Percentiles rank a stretch among this genome's conserved stretches.
Evolutionary conservation across 306 rosid species (phyloP).

Genomic region (Lotus japonicus): DNA sequence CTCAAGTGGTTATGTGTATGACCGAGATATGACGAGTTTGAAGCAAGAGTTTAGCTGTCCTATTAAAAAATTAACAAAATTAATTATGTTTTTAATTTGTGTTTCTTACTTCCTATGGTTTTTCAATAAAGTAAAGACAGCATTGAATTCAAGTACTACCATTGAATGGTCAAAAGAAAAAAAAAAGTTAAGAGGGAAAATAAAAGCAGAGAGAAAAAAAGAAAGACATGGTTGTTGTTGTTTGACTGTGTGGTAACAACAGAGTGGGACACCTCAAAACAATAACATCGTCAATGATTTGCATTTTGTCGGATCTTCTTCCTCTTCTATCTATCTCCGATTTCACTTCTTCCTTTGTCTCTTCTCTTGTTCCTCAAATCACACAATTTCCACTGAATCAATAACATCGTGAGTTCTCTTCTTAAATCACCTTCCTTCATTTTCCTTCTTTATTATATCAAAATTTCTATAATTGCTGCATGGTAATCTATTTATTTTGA

Average conservation of each 20-base stretch:
- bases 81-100: too few species aligned
- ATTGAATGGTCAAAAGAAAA: slow-evolving; percentile 65
- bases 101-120: too few species aligned
- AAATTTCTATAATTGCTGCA: background rate
- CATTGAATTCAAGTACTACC: background rate
- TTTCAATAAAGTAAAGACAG: background rate
- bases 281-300: slow-evolving; percentile 9
- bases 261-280: slow-evolving; percentile 23
- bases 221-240: slow-evolving; percentile 2
- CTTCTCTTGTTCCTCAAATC: slow-evolving; percentile 4
- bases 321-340: background rate
- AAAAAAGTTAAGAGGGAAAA: background rate
- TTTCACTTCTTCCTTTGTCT: slow-evolving; percentile 1
- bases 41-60: too few species aligned
- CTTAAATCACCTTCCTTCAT: background rate
- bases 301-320: slow-evolving; percentile 9
- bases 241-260: slow-evolving; percentile 31
- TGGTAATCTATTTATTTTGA: background rate
- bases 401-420: slow-evolving; percentile 16
- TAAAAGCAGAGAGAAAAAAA: background rate
- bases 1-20: too few species aligned
- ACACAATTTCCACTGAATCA: background rate
- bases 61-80: too few species aligned
- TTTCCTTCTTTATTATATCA: background rate
- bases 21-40: too few species aligned